These are phyloP conservation scores for Fusarium nelsonii DNA, from an alignment of 2,329 filamentous ascomycete species.

Conservation along the genomic window DNA sequence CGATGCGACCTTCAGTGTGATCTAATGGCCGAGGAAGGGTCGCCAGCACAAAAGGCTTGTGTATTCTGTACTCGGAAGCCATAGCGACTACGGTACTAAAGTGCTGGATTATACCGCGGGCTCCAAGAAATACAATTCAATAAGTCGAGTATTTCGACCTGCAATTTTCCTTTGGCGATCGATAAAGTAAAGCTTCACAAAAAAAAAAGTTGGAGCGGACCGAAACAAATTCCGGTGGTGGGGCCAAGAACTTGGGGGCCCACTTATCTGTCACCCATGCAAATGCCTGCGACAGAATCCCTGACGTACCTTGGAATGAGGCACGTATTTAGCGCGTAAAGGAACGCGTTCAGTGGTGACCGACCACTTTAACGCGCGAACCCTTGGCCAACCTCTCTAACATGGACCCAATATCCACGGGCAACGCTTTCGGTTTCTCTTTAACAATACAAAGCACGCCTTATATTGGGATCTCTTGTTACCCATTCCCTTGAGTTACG, in stretches of 20 bases:
- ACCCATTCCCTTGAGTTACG: not conserved
- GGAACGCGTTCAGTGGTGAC: conserved; percentile 43
- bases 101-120: conserved; percentile 17
- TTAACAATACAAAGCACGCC: conserved; percentile 17
- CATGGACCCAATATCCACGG: conserved; percentile 17
- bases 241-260: conserved; percentile 45
- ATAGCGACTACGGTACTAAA: conserved; percentile 53
- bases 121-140: conserved; percentile 41
- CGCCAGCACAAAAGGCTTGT: conserved; percentile 73
- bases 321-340: conserved; percentile 39
- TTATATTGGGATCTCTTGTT: not conserved
- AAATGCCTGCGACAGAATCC: conserved; percentile 28
- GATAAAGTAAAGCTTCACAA: conserved; percentile 47
- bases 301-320: conserved; percentile 40
- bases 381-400: conserved; percentile 28
- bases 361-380: conserved; percentile 48
- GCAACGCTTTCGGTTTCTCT: conserved; percentile 31
- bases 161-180: conserved; percentile 33
- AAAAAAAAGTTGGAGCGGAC: conserved; percentile 54
- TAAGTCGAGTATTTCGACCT: conserved; percentile 31
- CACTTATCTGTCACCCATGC: not conserved
- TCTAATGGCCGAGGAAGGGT: conserved; percentile 70
- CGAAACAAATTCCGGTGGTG: conserved; percentile 54
- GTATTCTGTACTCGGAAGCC: conserved; percentile 71
- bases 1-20: conserved; percentile 63